phyloP scores from a whole-genome alignment of 1,284 basidiomycete genomes.

The Gymnopus androsaceus region DNA sequence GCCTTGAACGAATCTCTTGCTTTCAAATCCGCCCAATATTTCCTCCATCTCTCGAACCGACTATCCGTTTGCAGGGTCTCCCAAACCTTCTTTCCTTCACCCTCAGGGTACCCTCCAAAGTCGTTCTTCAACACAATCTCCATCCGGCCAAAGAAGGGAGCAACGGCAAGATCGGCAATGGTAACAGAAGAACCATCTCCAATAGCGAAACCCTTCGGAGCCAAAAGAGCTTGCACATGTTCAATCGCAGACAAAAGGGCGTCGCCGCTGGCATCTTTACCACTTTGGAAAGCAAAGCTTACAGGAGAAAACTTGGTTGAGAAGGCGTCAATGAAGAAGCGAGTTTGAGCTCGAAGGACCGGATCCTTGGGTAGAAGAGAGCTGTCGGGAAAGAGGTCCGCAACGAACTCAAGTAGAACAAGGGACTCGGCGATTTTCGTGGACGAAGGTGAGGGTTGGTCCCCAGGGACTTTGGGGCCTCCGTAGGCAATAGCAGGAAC shows the following conservation, averaged over 20 bases:
- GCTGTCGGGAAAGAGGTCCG: slow-evolving; percentile 50
- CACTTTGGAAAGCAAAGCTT: slow-evolving; percentile 39
- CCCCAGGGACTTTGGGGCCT: slow-evolving; percentile 51
- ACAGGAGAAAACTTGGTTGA: slow-evolving; percentile 44
- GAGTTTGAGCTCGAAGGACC: slow-evolving; percentile 52
- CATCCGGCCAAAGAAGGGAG: slow-evolving; percentile 48
- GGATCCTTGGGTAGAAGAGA: slow-evolving; percentile 56
- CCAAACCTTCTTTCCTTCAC: slow-evolving; percentile 42
- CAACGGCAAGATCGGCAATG: slow-evolving; percentile 55
- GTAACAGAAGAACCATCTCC: slow-evolving; percentile 50
- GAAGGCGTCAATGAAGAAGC: slow-evolving; percentile 60
- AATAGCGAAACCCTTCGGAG: slow-evolving; percentile 34
- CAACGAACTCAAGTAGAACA: too few relatives aligned
- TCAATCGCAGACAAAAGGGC: slow-evolving; percentile 42
- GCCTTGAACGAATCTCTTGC: slow-evolving; percentile 49
- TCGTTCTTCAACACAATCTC: slow-evolving; percentile 45
- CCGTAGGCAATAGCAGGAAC: slow-evolving; percentile 62
- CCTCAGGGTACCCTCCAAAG: slow-evolving; percentile 44
- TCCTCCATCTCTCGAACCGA: slow-evolving; percentile 44
- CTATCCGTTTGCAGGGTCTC: slow-evolving; percentile 38
- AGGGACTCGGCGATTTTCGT: slow-evolving; percentile 63
- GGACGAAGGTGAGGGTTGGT: slow-evolving; percentile 57
- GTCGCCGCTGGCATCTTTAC: slow-evolving; percentile 38
- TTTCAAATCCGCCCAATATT: slow-evolving; percentile 43
- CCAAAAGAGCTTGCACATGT: slow-evolving; percentile 44